Conservation (phyloP, 164 flowering plant genomes). For the Vitis cinerea region DNA sequence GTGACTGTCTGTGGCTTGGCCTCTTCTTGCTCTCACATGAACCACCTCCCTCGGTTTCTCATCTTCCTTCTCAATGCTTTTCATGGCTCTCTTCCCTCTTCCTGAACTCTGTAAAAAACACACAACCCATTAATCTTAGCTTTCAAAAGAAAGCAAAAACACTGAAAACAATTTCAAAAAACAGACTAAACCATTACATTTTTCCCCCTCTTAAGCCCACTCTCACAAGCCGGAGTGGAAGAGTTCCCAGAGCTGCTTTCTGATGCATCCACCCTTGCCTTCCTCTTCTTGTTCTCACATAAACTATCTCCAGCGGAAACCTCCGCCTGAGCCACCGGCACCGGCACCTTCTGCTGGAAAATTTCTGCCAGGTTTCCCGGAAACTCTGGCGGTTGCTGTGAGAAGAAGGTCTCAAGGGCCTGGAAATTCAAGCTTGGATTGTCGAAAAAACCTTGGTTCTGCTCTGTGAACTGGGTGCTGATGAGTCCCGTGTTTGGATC, state of each 20-base stretch:
- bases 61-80: conserved; percentile 26
- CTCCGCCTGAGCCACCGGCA: conserved; percentile 3
- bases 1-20: conserved; percentile 74
- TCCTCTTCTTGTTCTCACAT: conserved; percentile 36
- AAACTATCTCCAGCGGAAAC: conserved; percentile 4
- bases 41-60: conserved; percentile 49
- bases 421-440: conserved; percentile 28
- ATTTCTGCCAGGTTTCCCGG: conserved; percentile 25
- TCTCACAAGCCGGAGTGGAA: conserved; percentile 24
- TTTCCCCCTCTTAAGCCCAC: conserved; percentile 21
- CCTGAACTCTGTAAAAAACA: conserved; percentile 23
- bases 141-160: neutral
- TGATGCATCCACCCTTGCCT: conserved; percentile 20
- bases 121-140: neutral
- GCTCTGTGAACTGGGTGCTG: conserved; percentile 17
- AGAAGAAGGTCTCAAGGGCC: conserved; percentile 22
- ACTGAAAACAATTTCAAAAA: neutral
- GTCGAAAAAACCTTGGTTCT: conserved; percentile 13
- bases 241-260: conserved; percentile 38
- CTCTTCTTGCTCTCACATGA: conserved; percentile 75
- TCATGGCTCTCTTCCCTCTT: conserved; percentile 33
- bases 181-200: conserved; percentile 14
- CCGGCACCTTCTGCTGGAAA: conserved; percentile 16
- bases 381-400: conserved; percentile 18
- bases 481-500: conserved; percentile 30